Evolutionary conservation across 352 stramenopile species (phyloP).

Genomic region (Globisporangium alternatum): DNA sequence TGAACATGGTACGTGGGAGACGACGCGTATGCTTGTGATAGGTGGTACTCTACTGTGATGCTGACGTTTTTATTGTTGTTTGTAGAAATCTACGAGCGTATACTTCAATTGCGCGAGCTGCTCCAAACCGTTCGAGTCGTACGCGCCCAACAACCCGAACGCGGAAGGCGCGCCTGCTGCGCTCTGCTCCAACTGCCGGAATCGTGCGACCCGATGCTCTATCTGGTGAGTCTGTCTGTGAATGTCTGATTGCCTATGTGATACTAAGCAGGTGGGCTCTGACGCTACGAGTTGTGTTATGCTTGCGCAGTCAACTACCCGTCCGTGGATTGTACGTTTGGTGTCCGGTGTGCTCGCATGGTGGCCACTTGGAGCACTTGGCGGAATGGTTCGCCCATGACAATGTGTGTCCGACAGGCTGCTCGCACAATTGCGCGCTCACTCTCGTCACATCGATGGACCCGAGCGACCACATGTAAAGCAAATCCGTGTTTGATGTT

Average conservation of each 20-base stretch:
- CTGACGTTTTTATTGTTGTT: constrained; percentile 8
- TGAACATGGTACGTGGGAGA: constrained; percentile 72
- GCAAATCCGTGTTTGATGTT: not conserved
- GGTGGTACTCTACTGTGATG: not conserved
- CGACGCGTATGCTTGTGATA: not conserved
- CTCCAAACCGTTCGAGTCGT: constrained; percentile 64
- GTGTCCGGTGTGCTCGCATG: constrained; percentile 90
- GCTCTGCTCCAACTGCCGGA: constrained; percentile 71
- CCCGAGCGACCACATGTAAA: constrained; percentile 13
- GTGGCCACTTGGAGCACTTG: constrained; percentile 83
- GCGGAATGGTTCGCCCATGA: constrained; percentile 77
- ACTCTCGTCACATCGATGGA: constrained; percentile 29
- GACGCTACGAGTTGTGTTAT: constrained; percentile 10
- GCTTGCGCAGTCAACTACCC: constrained; percentile 56
- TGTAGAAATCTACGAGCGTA: constrained; percentile 84
- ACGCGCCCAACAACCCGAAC: constrained; percentile 24
- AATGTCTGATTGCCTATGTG: not conserved
- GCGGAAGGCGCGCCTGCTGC: constrained; percentile 27
- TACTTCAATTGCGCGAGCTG: constrained; percentile 85
- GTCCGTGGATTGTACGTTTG: constrained; percentile 89
- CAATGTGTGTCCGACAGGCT: constrained; percentile 71
- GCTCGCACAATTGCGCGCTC: constrained; percentile 63
- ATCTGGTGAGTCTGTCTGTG: constrained; percentile 62
- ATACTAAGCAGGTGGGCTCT: not conserved
- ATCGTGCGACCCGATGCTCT: constrained; percentile 75